Conservation (phyloP, 257 asterid species). For the Forsythia suspensa region DNA sequence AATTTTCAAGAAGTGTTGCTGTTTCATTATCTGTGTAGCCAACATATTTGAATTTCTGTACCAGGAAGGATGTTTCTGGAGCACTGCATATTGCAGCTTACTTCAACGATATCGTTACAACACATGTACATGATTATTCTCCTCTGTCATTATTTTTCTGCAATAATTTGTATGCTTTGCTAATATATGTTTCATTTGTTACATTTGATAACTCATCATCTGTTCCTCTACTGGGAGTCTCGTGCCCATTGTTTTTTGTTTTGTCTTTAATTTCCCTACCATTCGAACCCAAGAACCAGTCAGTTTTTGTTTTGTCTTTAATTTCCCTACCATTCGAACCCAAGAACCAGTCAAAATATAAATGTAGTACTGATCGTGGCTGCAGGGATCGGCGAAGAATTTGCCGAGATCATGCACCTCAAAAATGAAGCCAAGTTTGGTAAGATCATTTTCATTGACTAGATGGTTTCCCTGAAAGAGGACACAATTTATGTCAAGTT, state of each 20-base stretch:
- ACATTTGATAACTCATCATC: not conserved
- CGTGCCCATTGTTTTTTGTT: too few species aligned
- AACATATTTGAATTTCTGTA: not conserved
- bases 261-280: too few species aligned
- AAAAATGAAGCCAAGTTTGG: slow-evolving; percentile 71
- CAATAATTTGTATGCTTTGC: not conserved
- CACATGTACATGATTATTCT: slow-evolving; percentile 59
- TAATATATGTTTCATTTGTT: not conserved
- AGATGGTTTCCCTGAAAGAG: not conserved
- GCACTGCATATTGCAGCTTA: slow-evolving; percentile 55
- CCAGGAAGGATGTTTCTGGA: slow-evolving; percentile 83
- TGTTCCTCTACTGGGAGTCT: not conserved
- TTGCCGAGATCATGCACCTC: slow-evolving; percentile 68
- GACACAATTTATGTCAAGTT: not conserved
- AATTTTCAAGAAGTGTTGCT: not conserved
- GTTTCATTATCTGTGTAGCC: not conserved
- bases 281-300: not conserved
- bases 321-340: not conserved
- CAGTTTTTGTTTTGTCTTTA: too few species aligned
- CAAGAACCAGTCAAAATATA: not conserved
- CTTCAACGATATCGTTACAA: slow-evolving; percentile 58
- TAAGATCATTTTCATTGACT: slow-evolving; percentile 26
- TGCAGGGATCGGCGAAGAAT: slow-evolving; percentile 83
- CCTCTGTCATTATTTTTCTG: not conserved
- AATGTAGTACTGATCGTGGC: not conserved